Evolutionary conservation across 257 asterid species (phyloP).

Genomic region (Avicennia marina): DNA sequence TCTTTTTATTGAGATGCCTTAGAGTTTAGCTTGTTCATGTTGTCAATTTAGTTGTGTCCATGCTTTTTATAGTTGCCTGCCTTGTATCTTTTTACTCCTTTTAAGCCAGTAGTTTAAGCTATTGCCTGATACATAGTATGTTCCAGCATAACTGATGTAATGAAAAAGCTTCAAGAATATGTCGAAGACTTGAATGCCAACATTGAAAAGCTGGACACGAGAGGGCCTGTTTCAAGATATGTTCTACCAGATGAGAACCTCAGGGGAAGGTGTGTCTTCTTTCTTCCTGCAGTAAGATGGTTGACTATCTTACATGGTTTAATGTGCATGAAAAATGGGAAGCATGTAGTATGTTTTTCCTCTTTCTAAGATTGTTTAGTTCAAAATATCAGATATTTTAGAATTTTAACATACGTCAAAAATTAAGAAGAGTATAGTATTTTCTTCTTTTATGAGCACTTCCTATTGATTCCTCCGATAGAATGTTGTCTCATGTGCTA

Average conservation of each 20-base stretch:
- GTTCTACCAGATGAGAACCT: slow-evolving; percentile 88
- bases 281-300: neutral
- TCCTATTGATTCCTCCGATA: too few relatives aligned
- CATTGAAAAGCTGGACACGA: slow-evolving; percentile 63
- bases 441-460: neutral
- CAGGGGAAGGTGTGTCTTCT: slow-evolving; percentile 67
- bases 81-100: neutral
- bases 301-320: too few relatives aligned
- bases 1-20: slow-evolving; percentile 7
- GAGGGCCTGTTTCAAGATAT: slow-evolving; percentile 89
- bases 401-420: neutral
- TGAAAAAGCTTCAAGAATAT: slow-evolving; percentile 63
- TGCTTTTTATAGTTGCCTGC: neutral
- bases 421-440: neutral
- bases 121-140: slow-evolving; percentile 6
- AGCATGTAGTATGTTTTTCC: neutral
- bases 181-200: slow-evolving; percentile 79
- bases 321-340: too few relatives aligned
- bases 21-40: neutral
- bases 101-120: slow-evolving; percentile 1
- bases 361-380: neutral
- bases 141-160: slow-evolving; percentile 76
- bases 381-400: neutral
- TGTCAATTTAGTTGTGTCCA: neutral
- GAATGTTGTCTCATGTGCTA: too few relatives aligned